A percentile compares a stretch with the other conserved stretches of the same genome.
Evolutionary conservation across 345 rosid species (phyloP).

Genomic region (Pistacia integerrima): DNA sequence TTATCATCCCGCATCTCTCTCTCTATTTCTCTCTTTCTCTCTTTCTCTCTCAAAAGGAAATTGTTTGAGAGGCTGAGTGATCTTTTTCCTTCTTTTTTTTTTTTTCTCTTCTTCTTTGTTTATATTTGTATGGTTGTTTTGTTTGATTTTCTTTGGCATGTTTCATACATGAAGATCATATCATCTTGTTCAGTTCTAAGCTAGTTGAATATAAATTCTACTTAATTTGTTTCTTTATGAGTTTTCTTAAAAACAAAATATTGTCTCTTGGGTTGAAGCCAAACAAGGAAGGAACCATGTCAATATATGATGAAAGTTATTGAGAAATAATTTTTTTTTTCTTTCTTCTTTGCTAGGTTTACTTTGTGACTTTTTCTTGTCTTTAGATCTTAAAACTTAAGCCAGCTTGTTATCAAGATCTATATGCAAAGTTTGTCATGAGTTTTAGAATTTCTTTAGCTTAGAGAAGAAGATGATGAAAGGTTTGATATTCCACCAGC

Average conservation of each 20-base stretch:
- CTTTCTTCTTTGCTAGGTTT: slow-evolving; percentile 20
- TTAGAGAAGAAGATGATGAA: slow-evolving; percentile 38
- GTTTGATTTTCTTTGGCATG: slow-evolving; percentile 29
- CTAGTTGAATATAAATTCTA: background rate
- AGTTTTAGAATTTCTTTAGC: slow-evolving; percentile 2
- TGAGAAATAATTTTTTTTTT: slow-evolving; percentile 21
- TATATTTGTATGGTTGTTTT: slow-evolving; percentile 51
- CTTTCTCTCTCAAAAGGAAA: background rate
- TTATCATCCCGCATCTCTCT: slow-evolving; percentile 57
- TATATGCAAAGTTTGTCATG: slow-evolving; percentile 18
- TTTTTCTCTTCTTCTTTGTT: slow-evolving; percentile 24
- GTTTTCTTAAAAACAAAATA: slow-evolving; percentile 30
- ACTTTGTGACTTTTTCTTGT: slow-evolving; percentile 19
- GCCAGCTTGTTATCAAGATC: no score
- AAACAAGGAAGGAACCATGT: slow-evolving; percentile 43
- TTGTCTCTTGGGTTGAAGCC: slow-evolving; percentile 84
- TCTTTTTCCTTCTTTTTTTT: background rate
- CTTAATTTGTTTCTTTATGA: slow-evolving; percentile 22
- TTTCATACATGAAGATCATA: background rate
- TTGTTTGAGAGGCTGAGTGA: background rate
- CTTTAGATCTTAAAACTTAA: slow-evolving; percentile 20
- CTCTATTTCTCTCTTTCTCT: slow-evolving; percentile 34
- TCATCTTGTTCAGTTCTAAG: background rate
- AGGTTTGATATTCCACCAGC: slow-evolving; percentile 51
- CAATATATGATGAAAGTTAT: slow-evolving; percentile 16